Evolutionary conservation across 2,329 filamentous ascomycete species (phyloP).

Genomic region (Aspergillus pseudonomiae): DNA sequence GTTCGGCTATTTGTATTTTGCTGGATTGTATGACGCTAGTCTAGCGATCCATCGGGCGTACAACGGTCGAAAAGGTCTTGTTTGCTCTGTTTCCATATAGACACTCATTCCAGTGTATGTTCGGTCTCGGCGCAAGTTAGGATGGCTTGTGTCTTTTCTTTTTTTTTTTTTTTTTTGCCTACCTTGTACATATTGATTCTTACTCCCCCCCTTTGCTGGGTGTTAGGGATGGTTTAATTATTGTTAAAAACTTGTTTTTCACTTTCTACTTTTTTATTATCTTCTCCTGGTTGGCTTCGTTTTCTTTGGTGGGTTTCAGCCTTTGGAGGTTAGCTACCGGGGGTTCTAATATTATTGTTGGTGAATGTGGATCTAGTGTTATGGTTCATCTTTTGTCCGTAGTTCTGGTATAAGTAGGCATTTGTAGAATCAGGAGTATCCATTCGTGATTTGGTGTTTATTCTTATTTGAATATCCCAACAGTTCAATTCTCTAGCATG

Average conservation of each 20-base stretch:
- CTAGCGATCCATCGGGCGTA: background rate
- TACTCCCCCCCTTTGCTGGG: background rate
- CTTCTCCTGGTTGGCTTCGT: background rate
- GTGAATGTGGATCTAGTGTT: background rate
- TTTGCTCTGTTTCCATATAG: slow-evolving; percentile 1
- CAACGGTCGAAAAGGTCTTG: background rate
- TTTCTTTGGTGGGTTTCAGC: background rate
- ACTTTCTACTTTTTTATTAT: background rate
- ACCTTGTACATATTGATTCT: background rate
- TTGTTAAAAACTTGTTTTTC: background rate
- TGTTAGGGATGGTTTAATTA: background rate
- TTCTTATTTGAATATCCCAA: background rate
- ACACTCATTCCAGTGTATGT: slow-evolving; percentile 1
- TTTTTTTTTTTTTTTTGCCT: background rate
- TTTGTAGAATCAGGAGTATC: background rate
- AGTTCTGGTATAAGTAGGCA: background rate
- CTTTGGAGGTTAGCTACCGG: background rate
- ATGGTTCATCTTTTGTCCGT: background rate
- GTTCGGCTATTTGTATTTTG: background rate
- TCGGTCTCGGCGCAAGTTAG: slow-evolving; percentile 6
- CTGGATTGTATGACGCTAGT: background rate
- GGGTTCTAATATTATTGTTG: background rate
- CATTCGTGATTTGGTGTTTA: background rate
- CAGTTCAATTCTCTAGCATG: background rate
- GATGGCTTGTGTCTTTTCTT: background rate